Evolutionary conservation across 73 alveolate species (phyloP).

Genomic region (Uronychia setigera): DNA sequence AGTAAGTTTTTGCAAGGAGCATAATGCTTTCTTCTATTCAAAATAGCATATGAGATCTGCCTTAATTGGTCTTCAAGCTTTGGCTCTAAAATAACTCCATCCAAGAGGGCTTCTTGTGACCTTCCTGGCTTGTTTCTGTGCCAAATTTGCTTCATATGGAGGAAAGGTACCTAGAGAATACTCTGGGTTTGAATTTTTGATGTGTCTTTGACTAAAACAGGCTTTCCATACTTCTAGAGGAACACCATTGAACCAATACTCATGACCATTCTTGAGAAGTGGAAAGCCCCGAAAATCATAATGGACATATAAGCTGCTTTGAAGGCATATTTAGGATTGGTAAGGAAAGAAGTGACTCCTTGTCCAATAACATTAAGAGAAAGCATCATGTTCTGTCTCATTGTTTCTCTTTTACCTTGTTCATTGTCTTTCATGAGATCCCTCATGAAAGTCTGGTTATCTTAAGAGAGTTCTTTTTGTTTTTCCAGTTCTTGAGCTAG

Average conservation of each 20-base stretch:
- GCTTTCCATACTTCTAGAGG: constrained; percentile 73
- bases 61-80: constrained; percentile 62
- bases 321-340: constrained; percentile 60
- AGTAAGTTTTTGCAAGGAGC: constrained; percentile 83
- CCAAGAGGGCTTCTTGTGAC: constrained; percentile 66
- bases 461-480: constrained; percentile 3
- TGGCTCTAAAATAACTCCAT: constrained; percentile 70
- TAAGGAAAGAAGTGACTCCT: constrained; percentile 54
- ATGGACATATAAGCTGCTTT: constrained; percentile 56
- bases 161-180: constrained; percentile 38
- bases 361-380: constrained; percentile 56
- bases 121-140: constrained; percentile 30
- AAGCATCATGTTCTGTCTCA: constrained; percentile 51
- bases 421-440: constrained; percentile 56
- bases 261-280: constrained; percentile 54
- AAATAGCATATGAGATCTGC: constrained; percentile 71
- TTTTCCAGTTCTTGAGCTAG: constrained; percentile 27
- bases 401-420: constrained; percentile 65
- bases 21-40: constrained; percentile 70
- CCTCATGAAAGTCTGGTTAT: constrained; percentile 56
- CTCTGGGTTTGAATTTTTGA: constrained; percentile 64
- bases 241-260: constrained; percentile 45
- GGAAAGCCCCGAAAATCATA: constrained; percentile 67
- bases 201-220: constrained; percentile 86
- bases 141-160: constrained; percentile 33